phyloP scores from a whole-genome alignment of 2,329 filamentous ascomycete species.

The Dactylellina drechsleri region DNA sequence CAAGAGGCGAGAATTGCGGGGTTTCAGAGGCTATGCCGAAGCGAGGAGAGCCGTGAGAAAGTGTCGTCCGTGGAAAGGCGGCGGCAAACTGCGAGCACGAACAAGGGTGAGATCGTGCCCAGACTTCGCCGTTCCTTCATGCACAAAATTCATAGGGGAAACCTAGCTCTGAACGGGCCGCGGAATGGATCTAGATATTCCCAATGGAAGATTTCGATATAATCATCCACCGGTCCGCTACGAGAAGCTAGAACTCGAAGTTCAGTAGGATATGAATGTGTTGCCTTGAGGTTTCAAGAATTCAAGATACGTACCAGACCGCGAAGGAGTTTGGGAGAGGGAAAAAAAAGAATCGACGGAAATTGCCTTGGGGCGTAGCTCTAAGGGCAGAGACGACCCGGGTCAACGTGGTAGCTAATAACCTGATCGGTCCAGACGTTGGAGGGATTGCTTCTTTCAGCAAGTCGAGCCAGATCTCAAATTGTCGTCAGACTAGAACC shows the following conservation, averaged over 20 bases:
- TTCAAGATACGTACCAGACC: conserved; percentile 1
- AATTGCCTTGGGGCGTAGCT: conserved; percentile 15
- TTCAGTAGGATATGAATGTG: not conserved
- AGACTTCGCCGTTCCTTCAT: conserved; percentile 32
- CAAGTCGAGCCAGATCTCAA: conserved; percentile 33
- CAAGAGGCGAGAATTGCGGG: conserved; percentile 54
- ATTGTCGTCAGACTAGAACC: conserved; percentile 21
- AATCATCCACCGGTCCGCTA: not conserved
- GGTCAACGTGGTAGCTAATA: not conserved
- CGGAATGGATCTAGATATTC: conserved; percentile 26
- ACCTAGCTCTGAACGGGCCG: conserved; percentile 16
- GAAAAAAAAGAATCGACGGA: conserved; percentile 4
- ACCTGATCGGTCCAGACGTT: not conserved
- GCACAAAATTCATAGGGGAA: conserved; percentile 28
- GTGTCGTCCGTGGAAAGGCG: conserved; percentile 54
- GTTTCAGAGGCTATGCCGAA: conserved; percentile 55
- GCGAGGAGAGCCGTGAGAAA: conserved; percentile 53
- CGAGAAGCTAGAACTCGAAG: not conserved
- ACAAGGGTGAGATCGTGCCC: conserved; percentile 47
- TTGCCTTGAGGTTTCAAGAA: not conserved
- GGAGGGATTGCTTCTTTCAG: conserved; percentile 4
- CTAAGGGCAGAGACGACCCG: not conserved
- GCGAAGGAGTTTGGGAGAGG: not conserved
- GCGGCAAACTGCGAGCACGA: conserved; percentile 40
- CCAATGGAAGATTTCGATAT: not conserved